Evolutionary conservation across 495 filamentous ascomycete species (phyloP).

Genomic region (Lichina pygmaea): DNA sequence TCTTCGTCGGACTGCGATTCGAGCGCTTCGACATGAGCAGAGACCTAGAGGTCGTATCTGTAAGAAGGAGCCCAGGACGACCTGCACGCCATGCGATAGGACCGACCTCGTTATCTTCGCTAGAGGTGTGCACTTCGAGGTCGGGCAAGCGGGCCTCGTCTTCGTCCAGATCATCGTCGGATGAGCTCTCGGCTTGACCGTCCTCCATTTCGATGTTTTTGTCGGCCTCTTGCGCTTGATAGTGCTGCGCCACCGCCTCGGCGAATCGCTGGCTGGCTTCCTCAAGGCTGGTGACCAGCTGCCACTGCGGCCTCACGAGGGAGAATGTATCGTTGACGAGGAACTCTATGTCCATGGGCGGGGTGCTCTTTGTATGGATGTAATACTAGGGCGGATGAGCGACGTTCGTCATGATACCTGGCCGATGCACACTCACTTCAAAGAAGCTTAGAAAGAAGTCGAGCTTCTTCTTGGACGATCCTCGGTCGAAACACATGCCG

Average conservation of each 20-base stretch:
- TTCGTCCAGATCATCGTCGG: slow-evolving; percentile 30
- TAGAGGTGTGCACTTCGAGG: slow-evolving; percentile 27
- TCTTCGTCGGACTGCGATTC: slow-evolving; percentile 40
- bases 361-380: slow-evolving; percentile 67
- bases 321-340: slow-evolving; percentile 81
- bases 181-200: slow-evolving; percentile 29
- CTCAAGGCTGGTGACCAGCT: slow-evolving; percentile 48
- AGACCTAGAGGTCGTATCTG: slow-evolving; percentile 13
- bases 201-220: slow-evolving; percentile 41
- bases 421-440: slow-evolving; percentile 20
- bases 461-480: slow-evolving; percentile 81
- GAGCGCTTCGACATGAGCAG: slow-evolving; percentile 18
- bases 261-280: slow-evolving; percentile 69
- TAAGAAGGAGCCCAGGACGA: background rate
- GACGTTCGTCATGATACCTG: too few species aligned
- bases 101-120: slow-evolving; percentile 27
- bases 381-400: slow-evolving; percentile 37
- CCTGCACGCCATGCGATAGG: slow-evolving; percentile 6
- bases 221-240: slow-evolving; percentile 47
- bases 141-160: slow-evolving; percentile 20
- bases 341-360: slow-evolving; percentile 96
- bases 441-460: slow-evolving; percentile 97
- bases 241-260: slow-evolving; percentile 66
- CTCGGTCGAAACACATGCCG: slow-evolving; percentile 85
- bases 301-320: slow-evolving; percentile 71